Conservation (phyloP, 2,329 filamentous ascomycete genomes). For the Fusarium duplospermum region DNA sequence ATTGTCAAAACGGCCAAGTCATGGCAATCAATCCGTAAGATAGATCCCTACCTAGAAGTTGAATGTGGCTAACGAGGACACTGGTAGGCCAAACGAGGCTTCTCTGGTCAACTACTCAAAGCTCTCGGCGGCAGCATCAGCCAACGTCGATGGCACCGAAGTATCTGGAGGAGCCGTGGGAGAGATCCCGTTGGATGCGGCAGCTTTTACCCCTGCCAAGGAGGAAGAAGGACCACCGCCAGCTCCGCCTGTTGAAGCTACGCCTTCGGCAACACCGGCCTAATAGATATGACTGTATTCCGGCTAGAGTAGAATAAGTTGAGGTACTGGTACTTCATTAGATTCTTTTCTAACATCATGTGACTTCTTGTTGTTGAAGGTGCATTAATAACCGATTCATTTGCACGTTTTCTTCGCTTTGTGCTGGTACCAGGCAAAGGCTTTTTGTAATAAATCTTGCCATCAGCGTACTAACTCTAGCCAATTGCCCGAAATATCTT, state of each 20-base stretch:
- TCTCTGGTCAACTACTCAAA: slow-evolving; percentile 34
- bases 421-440: not conserved
- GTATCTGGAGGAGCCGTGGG: slow-evolving; percentile 38
- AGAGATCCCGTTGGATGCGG: slow-evolving; percentile 33
- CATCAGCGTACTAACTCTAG: not conserved
- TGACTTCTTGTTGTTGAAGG: not conserved
- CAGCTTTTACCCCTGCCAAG: slow-evolving; percentile 35
- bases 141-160: slow-evolving; percentile 34
- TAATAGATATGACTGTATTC: not conserved
- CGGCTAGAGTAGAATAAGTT: not conserved
- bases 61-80: not conserved
- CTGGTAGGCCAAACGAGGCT: slow-evolving; percentile 27
- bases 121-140: slow-evolving; percentile 25
- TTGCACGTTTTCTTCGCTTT: not conserved
- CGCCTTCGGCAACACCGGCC: not conserved
- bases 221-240: slow-evolving; percentile 24
- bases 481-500: not conserved
- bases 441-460: not conserved
- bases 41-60: too few relatives aligned
- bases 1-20: slow-evolving; percentile 63
- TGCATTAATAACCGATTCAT: not conserved
- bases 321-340: not conserved
- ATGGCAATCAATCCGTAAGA: slow-evolving; percentile 62
- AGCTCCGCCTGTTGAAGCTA: slow-evolving; percentile 2
- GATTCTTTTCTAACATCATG: not conserved